Percentiles rank a stretch among this genome's conserved stretches.
Evolutionary conservation across 306 rosid genomes (phyloP).

Genomic region (Lathyrus sativus): DNA sequence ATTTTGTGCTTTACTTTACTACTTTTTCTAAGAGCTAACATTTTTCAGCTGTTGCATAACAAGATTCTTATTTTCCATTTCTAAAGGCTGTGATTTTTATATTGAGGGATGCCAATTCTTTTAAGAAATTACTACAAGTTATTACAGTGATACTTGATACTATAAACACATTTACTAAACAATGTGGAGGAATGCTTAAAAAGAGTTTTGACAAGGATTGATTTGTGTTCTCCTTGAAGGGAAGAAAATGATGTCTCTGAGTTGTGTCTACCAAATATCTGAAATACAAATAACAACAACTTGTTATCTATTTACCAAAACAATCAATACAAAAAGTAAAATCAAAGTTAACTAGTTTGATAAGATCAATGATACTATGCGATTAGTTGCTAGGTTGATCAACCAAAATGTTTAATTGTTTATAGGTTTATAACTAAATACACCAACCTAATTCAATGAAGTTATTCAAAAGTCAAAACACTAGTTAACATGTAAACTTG

Average conservation of each 20-base stretch:
- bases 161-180: not conserved
- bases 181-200: not conserved
- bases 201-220: not conserved
- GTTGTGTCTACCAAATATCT: not conserved
- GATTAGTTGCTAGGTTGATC: not conserved
- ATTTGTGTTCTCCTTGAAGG: not conserved
- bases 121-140: not conserved
- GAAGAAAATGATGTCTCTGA: not conserved
- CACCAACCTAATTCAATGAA: not conserved
- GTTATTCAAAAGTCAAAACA: not conserved
- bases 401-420: too few species aligned
- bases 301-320: not conserved
- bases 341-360: not conserved
- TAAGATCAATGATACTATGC: not conserved
- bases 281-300: not conserved
- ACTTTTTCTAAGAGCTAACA: not conserved
- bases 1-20: not conserved
- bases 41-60: slow-evolving; percentile 7
- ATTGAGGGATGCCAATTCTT: not conserved
- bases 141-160: not conserved
- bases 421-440: not conserved
- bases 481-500: not conserved
- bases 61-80: slow-evolving; percentile 17
- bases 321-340: not conserved
- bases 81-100: not conserved